Percentiles rank a stretch among this genome's conserved stretches.
These are phyloP conservation scores for Psidium guajava DNA, from an alignment of 345 rosid species.

Conservation along the genomic window DNA sequence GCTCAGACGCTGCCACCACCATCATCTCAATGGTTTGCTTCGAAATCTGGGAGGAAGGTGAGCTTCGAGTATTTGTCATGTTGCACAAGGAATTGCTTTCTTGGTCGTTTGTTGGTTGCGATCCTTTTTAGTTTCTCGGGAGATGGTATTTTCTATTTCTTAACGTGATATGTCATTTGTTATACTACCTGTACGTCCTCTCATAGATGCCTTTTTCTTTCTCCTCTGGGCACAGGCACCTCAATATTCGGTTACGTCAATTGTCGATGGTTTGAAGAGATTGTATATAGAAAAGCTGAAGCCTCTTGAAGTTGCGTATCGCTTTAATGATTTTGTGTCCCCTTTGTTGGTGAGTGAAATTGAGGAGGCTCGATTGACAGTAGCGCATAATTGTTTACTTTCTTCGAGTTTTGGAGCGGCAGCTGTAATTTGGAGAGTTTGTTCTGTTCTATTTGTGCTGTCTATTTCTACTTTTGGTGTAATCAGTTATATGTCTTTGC, in stretches of 20 bases:
- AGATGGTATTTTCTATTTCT: neutral
- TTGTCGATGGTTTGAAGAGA: conserved; percentile 82
- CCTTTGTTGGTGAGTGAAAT: conserved; percentile 57
- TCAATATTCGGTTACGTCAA: conserved; percentile 60
- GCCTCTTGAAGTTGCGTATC: conserved; percentile 77
- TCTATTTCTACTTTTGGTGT: neutral
- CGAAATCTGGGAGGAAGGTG: conserved; percentile 63
- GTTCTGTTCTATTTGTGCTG: neutral
- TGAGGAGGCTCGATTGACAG: neutral
- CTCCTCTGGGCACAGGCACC: conserved; percentile 25
- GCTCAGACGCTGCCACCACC: conserved; percentile 15
- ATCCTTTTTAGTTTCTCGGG: neutral
- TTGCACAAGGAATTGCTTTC: neutral
- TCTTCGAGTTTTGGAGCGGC: neutral
- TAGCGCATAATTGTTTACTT: neutral
- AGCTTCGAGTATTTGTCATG: neutral
- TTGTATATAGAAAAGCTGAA: conserved; percentile 74
- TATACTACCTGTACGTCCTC: neutral
- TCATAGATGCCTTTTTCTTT: neutral
- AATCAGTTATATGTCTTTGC: conserved; percentile 1
- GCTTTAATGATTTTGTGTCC: conserved; percentile 85
- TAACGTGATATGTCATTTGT: neutral
- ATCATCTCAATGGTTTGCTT: conserved; percentile 38
- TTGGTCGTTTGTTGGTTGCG: neutral
- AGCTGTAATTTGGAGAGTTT: neutral